Base-by-base conservation (phyloP, 805 yeast species). In the Spathaspora sp. region DNA sequence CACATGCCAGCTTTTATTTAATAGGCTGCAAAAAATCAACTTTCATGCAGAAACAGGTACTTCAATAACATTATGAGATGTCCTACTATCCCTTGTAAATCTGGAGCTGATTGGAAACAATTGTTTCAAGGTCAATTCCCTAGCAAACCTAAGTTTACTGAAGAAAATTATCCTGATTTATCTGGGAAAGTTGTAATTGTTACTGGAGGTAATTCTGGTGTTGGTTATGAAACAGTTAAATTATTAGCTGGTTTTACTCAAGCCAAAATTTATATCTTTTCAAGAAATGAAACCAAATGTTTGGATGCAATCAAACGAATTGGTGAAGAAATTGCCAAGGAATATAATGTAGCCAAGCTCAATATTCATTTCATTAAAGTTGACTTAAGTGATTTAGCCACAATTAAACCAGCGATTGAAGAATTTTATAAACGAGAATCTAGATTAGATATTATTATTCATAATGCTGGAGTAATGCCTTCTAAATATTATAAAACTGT, bases 161-260 rank as follows among this genome's bases (percentile, higher is more conserved):
- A 52, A 39, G 43, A 46, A 8, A 44, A 49, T 8, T 52, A 46
- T 29, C 78, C 78, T 12, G 65, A 66, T 49, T 57, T 74, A 46
- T 60, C 67, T 2, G 72, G 66, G 5, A 72, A 68, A 55, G 64
- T 62, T n/a, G 72, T 73, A 11, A 53, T 70, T 23, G 69, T 74
- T 8, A 73, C 78, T 9, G 78, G 78, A 46, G 65, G 66, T 23
- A 72, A 68, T 46, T 56, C 74, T 10, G 78, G 78, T 44, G 62
- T 75, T 47, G 58, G 58, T 38, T 55, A 62, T 29, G 65, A 70
- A 40, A 59, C 64, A 8, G 61, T 67, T 4, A 67, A 63, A 48
- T 57, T 65, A 10, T 60, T 76, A 12, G 55, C 64, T 26, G 57
- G 56, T 2, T 19, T 55, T 59, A 72, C 63, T 47, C 68, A 66